Conservation (phyloP, 495 filamentous ascomycete species). For the Daldinia concentrica region DNA sequence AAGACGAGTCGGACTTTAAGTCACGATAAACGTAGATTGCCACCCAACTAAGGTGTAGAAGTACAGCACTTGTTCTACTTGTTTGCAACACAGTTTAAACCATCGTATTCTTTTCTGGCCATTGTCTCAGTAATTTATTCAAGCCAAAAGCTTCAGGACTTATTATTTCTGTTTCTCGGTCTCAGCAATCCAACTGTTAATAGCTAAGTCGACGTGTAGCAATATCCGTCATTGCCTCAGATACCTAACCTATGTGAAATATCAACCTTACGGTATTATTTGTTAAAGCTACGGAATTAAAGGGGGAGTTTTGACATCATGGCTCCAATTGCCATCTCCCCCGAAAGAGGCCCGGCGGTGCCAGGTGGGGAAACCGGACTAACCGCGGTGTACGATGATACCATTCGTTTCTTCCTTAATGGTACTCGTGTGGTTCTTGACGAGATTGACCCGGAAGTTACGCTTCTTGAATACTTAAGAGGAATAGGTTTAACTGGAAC, state of each 20-base stretch:
- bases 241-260: slow-evolving; percentile 18
- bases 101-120: not conserved
- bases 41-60: slow-evolving; percentile 28
- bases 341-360: slow-evolving; percentile 45
- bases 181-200: not conserved
- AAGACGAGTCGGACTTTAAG: slow-evolving; percentile 4
- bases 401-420: slow-evolving; percentile 90
- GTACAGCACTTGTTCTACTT: slow-evolving; percentile 3
- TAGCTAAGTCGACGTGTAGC: not conserved
- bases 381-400: slow-evolving; percentile 56
- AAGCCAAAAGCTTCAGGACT: not conserved
- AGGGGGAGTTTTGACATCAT: slow-evolving; percentile 43
- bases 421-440: slow-evolving; percentile 90
- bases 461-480: slow-evolving; percentile 88
- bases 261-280: slow-evolving; percentile 4
- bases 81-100: not conserved
- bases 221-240: not conserved
- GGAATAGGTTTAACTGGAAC: slow-evolving; percentile 86
- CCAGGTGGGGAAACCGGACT: slow-evolving; percentile 37
- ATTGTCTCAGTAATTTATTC: not conserved
- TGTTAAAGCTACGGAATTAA: not conserved
- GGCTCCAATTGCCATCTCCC: slow-evolving; percentile 59
- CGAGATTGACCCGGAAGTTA: slow-evolving; percentile 87
- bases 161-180: not conserved
- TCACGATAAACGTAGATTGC: slow-evolving; percentile 29